A percentile compares a stretch with the other conserved stretches of the same genome.
Conservation (phyloP, 352 stramenopile genomes). For the Phytophthora nicotianae region DNA sequence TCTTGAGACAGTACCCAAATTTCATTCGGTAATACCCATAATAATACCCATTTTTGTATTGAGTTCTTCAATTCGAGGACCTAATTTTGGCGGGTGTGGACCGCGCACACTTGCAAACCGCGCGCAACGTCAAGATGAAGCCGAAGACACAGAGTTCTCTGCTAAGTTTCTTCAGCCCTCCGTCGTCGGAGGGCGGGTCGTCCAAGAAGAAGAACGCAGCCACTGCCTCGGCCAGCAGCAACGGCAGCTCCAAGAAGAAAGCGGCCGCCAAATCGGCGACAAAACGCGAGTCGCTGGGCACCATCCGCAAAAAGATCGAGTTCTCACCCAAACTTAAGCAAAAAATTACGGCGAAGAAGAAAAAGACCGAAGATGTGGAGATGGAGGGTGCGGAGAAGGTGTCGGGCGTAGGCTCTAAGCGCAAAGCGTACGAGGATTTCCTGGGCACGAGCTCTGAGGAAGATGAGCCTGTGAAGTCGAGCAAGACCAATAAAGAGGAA, state of each 20-base stretch:
- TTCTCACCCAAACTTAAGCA: conserved; percentile 67
- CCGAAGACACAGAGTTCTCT: conserved; percentile 74
- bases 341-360: conserved; percentile 8
- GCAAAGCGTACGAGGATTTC: conserved; percentile 77
- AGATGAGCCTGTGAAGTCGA: conserved; percentile 14
- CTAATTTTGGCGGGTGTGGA: conserved; percentile 32
- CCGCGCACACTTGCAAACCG: conserved; percentile 13
- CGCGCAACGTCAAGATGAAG: conserved; percentile 29
- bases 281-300: conserved; percentile 26
- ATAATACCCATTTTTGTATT: not conserved
- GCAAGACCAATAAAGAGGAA: conserved; percentile 24
- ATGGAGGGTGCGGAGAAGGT: conserved; percentile 17
- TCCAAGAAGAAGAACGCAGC: conserved; percentile 37
- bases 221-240: conserved; percentile 8
- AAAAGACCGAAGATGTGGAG: conserved; percentile 14
- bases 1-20: not conserved
- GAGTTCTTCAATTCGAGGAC: not conserved
- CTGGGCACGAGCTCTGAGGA: conserved; percentile 75
- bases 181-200: conserved; percentile 38
- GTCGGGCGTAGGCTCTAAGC: conserved; percentile 26
- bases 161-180: conserved; percentile 87
- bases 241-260: conserved; percentile 17
- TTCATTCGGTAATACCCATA: not conserved
- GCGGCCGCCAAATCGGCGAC: conserved; percentile 8
- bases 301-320: conserved; percentile 68